Base-by-base conservation (phyloP, 2,329 filamentous ascomycete genomes). In the Aspergillus oerlinghausenensis region DNA sequence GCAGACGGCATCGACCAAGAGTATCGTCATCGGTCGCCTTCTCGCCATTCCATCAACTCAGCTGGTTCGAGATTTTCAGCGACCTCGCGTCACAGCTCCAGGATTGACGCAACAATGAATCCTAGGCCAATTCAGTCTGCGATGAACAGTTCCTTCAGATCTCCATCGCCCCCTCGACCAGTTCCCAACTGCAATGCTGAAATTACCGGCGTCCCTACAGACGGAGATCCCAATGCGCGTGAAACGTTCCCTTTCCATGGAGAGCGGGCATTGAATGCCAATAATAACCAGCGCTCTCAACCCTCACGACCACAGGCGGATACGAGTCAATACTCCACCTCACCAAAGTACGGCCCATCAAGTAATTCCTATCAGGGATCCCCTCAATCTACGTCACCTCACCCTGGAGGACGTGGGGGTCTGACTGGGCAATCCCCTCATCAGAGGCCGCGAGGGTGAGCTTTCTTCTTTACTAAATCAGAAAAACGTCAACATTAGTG, bases 301-400 rank as follows among this genome's bases (percentile, higher is more conserved):
- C 72, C 74, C 25, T 68, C 75, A 49, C 71, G 75, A 40, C 73
- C 75, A 50, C 73, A 73, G 57, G 63, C 75, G 50, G 75, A 79
- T 56, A 73, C 73, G 23, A 73, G 77, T 42, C 78, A 80, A 55
- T 84, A 82, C 64, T 79, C 80, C 25, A 80, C 82, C 49, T 85
- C 85, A n/a, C 82, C 86, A 42, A 80, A 83, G 54, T 83, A 84
- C 63, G 75, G 77, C 61, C 78, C 79, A 23, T 80, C 83, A 21
- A 80, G 75, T 52, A 80, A 79, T 51, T 80, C 80, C 19, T 79
- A 82, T 63, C 83, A 84, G 62, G 81, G 80, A 49, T 87, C 86
- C 19, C 84, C 86, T n/a, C 81, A 81, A 58, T 78, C 79, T 9
- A 81, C 83, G 47, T 87, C 86, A 42, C 84, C 86, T 14, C 84